Percentiles rank a stretch among this genome's conserved stretches.
These are phyloP conservation scores for Neurospora terricola DNA, from an alignment of 495 filamentous ascomycete species.

Conservation along the genomic window DNA sequence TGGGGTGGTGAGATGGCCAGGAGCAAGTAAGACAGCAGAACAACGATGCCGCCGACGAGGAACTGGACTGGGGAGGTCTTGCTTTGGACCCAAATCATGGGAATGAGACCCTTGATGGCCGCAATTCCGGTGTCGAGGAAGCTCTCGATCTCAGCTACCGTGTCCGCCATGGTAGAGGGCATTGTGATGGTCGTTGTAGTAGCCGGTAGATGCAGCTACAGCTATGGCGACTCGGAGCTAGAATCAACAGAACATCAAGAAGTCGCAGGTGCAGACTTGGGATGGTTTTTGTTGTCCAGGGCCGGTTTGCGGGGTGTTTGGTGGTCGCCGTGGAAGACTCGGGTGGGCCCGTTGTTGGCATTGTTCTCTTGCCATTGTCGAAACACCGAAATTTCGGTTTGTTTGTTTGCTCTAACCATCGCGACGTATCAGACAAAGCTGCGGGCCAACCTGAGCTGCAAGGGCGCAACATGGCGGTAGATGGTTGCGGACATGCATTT, in stretches of 20 bases:
- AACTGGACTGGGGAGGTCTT: conserved; percentile 11
- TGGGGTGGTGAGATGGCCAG: conserved; percentile 2
- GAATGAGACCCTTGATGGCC: conserved; percentile 11
- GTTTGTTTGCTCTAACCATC: background rate
- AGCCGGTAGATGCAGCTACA: background rate
- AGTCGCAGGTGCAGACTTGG: background rate
- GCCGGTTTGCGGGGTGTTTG: background rate
- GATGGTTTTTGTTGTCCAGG: background rate
- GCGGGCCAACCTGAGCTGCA: background rate
- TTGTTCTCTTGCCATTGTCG: background rate
- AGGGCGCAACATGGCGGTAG: background rate
- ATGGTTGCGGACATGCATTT: background rate
- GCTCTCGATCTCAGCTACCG: background rate
- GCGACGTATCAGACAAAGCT: background rate
- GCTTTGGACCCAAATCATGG: conserved; percentile 16
- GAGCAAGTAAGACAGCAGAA: background rate
- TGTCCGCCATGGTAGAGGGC: background rate
- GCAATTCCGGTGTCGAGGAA: conserved; percentile 8
- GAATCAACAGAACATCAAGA: background rate
- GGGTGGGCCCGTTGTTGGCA: background rate
- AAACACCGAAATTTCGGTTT: background rate
- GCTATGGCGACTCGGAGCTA: fast-evolving
- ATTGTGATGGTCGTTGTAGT: background rate
- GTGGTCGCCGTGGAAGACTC: background rate
- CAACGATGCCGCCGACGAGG: conserved; percentile 4